These are phyloP conservation scores for Letharia columbiana DNA, from an alignment of 495 filamentous ascomycete genomes.

Conservation along the genomic window DNA sequence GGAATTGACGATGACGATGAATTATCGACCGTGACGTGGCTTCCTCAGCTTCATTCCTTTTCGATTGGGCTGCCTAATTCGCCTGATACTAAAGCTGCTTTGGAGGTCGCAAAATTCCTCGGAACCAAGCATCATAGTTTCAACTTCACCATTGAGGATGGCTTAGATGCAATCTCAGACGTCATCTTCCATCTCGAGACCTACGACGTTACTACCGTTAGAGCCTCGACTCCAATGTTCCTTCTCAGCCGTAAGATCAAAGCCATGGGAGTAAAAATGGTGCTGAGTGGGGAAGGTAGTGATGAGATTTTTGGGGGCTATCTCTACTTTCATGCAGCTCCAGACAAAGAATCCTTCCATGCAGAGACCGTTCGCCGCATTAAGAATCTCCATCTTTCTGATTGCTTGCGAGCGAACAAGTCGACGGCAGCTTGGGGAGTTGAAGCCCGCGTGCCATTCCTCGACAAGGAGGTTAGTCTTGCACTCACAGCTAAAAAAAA, in stretches of 20 bases:
- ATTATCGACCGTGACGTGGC: slow-evolving; percentile 79
- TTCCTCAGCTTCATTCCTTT: slow-evolving; percentile 94
- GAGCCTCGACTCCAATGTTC: slow-evolving; percentile 98
- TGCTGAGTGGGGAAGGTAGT: slow-evolving; percentile 88
- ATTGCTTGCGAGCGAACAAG: slow-evolving; percentile 97
- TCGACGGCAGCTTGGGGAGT: slow-evolving; percentile 98
- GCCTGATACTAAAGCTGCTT: slow-evolving; percentile 80
- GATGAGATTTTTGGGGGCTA: slow-evolving; percentile 99
- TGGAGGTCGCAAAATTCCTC: slow-evolving; percentile 86
- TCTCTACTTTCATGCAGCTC: slow-evolving; percentile 94
- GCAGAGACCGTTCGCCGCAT: slow-evolving; percentile 84
- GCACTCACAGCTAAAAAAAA: not conserved
- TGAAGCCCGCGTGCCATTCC: slow-evolving; percentile 94
- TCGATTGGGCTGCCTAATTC: slow-evolving; percentile 89
- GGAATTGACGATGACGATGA: slow-evolving; percentile 90
- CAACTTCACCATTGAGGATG: slow-evolving; percentile 95
- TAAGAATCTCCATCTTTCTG: slow-evolving; percentile 89
- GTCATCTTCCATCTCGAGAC: slow-evolving; percentile 97
- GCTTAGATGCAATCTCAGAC: slow-evolving; percentile 88
- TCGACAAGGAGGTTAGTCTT: slow-evolving; percentile 68
- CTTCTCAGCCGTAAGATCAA: slow-evolving; percentile 96
- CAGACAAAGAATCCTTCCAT: slow-evolving; percentile 85
- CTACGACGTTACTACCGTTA: slow-evolving; percentile 96
- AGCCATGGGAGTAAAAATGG: slow-evolving; percentile 98
- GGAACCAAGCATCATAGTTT: slow-evolving; percentile 96